Conservation (phyloP, 108 stramenopile genomes). For the Fragilaria crotonensis region DNA sequence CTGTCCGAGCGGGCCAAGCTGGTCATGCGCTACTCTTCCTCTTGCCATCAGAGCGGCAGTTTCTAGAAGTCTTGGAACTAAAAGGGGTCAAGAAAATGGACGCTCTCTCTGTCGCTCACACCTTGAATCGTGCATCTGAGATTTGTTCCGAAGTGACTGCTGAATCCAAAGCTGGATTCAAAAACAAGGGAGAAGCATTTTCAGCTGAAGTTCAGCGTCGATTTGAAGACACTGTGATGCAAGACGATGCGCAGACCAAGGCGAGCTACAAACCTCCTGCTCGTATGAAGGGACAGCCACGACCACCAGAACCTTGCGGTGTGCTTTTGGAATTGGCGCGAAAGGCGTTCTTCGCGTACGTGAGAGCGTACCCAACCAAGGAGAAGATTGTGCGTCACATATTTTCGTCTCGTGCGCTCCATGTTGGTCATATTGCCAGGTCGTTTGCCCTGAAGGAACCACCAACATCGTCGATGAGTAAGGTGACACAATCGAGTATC, state of each 20-base stretch:
- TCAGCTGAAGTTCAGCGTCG: conserved; percentile 45
- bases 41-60: conserved; percentile 81
- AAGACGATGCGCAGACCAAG: conserved; percentile 22
- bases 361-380: conserved; percentile 82
- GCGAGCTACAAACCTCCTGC: conserved; percentile 15
- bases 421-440: conserved; percentile 81
- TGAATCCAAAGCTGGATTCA: conserved; percentile 28
- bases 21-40: conserved; percentile 86
- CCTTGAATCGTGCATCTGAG: conserved; percentile 55
- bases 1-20: conserved; percentile 78
- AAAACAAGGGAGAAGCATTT: conserved; percentile 59
- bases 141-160: conserved; percentile 44
- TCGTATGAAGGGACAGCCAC: conserved; percentile 20
- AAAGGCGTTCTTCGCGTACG: conserved; percentile 62
- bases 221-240: conserved; percentile 36
- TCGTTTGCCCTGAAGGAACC: conserved; percentile 82
- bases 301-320: conserved; percentile 15
- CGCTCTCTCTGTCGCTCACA: conserved; percentile 62
- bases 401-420: conserved; percentile 73
- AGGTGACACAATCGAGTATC: conserved; percentile 19
- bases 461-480: conserved; percentile 55
- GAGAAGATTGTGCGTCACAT: conserved; percentile 79
- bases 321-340: conserved; percentile 58
- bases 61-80: conserved; percentile 69
- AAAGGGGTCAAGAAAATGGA: conserved; percentile 43